A percentile compares a stretch with the other conserved stretches of the same genome.
Conservation (phyloP, 306 rosid genomes). For the Vachellia pachyceras region DNA sequence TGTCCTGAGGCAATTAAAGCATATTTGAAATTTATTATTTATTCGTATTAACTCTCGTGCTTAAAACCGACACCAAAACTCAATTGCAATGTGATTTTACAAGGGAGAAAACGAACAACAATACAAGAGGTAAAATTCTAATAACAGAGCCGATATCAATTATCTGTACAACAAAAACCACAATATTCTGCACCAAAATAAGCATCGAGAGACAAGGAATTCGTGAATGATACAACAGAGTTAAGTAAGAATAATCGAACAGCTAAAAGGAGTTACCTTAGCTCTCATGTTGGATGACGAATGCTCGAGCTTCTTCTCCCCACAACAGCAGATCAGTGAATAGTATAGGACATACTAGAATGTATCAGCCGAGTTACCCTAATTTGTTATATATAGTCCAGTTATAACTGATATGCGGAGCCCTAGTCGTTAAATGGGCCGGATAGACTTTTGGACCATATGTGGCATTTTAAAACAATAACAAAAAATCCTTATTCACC, state of each 20-base stretch:
- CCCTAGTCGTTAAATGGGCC: constrained; percentile 34
- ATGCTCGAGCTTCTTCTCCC: constrained; percentile 20
- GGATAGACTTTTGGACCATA: not conserved
- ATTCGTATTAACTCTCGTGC: not conserved
- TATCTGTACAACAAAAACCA: not conserved
- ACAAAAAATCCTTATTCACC: too few relatives aligned
- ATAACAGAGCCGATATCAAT: not conserved
- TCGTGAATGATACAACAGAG: not conserved
- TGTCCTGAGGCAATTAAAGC: not conserved
- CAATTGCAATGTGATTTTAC: not conserved
- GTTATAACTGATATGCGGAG: constrained; percentile 12
- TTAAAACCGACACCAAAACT: not conserved
- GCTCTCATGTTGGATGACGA: constrained; percentile 51
- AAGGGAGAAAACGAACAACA: not conserved
- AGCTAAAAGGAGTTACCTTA: constrained; percentile 30
- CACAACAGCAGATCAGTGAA: not conserved
- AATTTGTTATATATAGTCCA: constrained; percentile 31
- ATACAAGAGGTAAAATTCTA: not conserved
- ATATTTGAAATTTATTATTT: not conserved
- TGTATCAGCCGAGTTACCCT: not conserved
- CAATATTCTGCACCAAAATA: not conserved
- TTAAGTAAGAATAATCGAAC: not conserved
- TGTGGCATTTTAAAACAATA: not conserved
- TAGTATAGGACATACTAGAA: not conserved
- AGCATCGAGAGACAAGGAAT: not conserved